Evolutionary conservation across 2,329 filamentous ascomycete genomes (phyloP), one percentile per base, ranked within the genome.

Genomic region (Exophiala lecanii-corni): DNA sequence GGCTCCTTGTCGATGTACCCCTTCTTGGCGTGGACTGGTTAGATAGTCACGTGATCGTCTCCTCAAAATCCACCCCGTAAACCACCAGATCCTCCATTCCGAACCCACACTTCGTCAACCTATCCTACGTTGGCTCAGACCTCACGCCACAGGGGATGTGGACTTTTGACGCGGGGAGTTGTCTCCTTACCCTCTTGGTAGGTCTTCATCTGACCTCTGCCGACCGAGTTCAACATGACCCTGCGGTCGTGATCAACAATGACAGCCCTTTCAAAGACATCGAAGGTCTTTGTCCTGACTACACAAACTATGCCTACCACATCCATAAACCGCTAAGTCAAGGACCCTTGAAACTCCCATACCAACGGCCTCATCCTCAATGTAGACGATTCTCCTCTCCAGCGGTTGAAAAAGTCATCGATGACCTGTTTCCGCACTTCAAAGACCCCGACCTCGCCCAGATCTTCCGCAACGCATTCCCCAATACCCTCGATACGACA

Each of bases 381-480:
- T 98, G 92, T 64, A 86, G 92, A 51, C 96, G 89, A 0, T 98
- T 97, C 66, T 78, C 81, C 43, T 96, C 89, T 1, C 78, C 84
- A 17, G 75, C 84, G 3, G 94, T 97, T 34, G 92, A 98, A 63
- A 75, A 85, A 58, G 85, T 96, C 39, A 96, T 98, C 50, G 64
- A 79, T 20, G 81, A 96, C 55, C 74, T 98, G 54, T 92, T 84
- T 4, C 74, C 78, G 19, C 82, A 79, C 40, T 85, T 98, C 69
- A 75, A 82, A 46, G 84, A 97, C 58, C 83, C 84, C 12, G 92
- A 97, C 57, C 77, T 98, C 9, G 91, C 91, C 3, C 81, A 89
- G 18, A 72, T 98, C 9, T 98, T 98, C 61, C 88, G 94, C 62
- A 98, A 98, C 61, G 82, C 91, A 2, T 97, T 94, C 53, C 91